phyloP scores from a whole-genome alignment of 2,329 filamentous ascomycete species.

The Corinectria fuckeliana region DNA sequence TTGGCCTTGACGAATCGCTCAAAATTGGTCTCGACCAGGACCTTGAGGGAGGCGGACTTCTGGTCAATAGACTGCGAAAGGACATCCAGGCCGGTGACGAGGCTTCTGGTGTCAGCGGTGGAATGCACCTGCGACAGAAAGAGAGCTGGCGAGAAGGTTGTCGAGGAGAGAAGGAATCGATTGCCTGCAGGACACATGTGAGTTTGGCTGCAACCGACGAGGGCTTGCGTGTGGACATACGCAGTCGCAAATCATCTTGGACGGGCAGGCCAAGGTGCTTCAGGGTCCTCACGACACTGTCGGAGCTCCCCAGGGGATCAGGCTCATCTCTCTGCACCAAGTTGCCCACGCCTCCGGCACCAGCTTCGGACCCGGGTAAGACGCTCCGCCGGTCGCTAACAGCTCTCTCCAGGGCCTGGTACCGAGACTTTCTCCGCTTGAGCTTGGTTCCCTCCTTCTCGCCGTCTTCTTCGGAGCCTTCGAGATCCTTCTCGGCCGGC shows the following conservation, averaged over 20 bases:
- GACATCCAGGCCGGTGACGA: slow-evolving; percentile 82
- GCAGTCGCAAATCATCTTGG: slow-evolving; percentile 81
- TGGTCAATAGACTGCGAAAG: slow-evolving; percentile 94
- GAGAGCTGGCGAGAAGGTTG: slow-evolving; percentile 88
- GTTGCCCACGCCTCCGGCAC: slow-evolving; percentile 71
- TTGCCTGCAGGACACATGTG: slow-evolving; percentile 64
- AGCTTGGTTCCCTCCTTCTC: slow-evolving; percentile 55
- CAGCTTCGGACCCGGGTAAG: slow-evolving; percentile 71
- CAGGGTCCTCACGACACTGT: slow-evolving; percentile 84
- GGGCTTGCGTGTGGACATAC: slow-evolving; percentile 54
- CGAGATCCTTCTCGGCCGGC: slow-evolving; percentile 80
- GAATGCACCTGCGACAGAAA: slow-evolving; percentile 94
- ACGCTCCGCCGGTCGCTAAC: slow-evolving; percentile 72
- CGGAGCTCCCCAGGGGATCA: slow-evolving; percentile 86
- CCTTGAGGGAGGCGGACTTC: slow-evolving; percentile 95
- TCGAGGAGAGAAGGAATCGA: slow-evolving; percentile 93
- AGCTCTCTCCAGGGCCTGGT: slow-evolving; percentile 81
- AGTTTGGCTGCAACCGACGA: slow-evolving; percentile 16
- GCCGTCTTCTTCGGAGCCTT: slow-evolving; percentile 68
- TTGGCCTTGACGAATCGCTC: slow-evolving; percentile 98
- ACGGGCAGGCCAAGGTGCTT: slow-evolving; percentile 78
- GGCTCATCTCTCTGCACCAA: slow-evolving; percentile 90
- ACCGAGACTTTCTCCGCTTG: slow-evolving; percentile 75
- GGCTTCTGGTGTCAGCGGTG: slow-evolving; percentile 79
- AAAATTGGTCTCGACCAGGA: slow-evolving; percentile 96